phyloP scores from a whole-genome alignment of 148 eudicot species.

The Rheum nobile region DNA sequence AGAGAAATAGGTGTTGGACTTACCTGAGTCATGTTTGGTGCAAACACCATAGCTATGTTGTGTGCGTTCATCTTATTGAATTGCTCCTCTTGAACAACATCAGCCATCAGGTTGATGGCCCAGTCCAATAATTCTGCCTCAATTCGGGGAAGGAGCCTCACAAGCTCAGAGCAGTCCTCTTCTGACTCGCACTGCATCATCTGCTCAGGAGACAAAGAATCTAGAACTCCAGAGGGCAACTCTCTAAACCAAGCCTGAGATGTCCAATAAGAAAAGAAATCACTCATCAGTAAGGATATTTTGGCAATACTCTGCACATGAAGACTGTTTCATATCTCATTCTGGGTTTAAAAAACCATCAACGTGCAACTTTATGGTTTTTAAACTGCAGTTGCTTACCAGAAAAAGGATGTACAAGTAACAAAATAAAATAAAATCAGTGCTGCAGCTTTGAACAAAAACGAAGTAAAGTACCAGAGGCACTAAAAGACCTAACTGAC shows the following conservation, averaged over 20 bases:
- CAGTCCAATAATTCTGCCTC: conserved; percentile 81
- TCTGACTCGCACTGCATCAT: conserved; percentile 83
- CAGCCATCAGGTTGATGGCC: conserved; percentile 96
- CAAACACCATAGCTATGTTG: conserved; percentile 92
- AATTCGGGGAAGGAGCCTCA: conserved; percentile 62
- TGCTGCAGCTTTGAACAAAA: neutral
- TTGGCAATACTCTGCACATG: neutral
- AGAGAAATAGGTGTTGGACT: neutral
- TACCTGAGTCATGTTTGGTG: conserved; percentile 99
- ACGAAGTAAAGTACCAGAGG: too few species aligned
- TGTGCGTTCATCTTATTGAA: conserved; percentile 89
- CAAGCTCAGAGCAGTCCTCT: conserved; percentile 71
- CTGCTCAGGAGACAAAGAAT: conserved; percentile 76
- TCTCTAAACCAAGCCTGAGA: conserved; percentile 96
- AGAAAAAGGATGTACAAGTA: neutral
- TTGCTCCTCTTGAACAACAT: conserved; percentile 77
- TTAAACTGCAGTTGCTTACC: neutral
- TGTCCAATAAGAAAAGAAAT: conserved; percentile 1
- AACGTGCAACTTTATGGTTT: neutral
- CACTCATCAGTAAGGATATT: neutral
- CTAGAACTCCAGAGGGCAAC: conserved; percentile 80
- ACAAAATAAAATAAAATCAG: neutral
- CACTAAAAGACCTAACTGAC: too few species aligned
- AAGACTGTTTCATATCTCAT: neutral
- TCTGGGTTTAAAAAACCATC: neutral